Conservation (phyloP, 1,284 basidiomycete species). For the Apiotrichum siamense region DNA sequence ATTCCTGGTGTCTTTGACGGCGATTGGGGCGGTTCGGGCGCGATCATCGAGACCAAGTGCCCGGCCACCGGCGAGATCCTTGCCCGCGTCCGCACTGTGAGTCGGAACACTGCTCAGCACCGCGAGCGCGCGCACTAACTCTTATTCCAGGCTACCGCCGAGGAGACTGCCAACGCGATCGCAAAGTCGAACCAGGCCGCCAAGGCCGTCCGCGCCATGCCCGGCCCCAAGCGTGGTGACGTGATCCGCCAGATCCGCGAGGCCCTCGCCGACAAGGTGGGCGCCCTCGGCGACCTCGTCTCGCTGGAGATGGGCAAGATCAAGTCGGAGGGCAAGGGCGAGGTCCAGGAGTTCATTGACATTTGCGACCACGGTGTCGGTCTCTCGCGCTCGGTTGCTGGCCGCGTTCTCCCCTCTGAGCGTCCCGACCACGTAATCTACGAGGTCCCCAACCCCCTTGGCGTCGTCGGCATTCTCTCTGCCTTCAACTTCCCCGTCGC, state of each 20-base stretch:
- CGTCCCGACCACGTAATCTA: conserved; percentile 82
- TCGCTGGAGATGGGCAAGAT: conserved; percentile 85
- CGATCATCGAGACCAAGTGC: conserved; percentile 30
- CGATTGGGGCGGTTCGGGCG: conserved; percentile 36
- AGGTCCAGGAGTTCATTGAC: conserved; percentile 54
- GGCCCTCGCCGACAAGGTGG: conserved; percentile 72
- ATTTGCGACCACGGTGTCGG: conserved; percentile 65
- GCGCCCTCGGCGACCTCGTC: conserved; percentile 68
- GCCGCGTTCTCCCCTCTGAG: conserved; percentile 75
- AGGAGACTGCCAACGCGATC: conserved; percentile 28
- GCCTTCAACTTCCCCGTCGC: conserved; percentile 90
- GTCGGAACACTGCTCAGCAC: conserved; percentile 3
- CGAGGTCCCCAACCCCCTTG: conserved; percentile 84
- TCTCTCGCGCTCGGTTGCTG: conserved; percentile 85
- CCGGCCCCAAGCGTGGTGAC: conserved; percentile 81
- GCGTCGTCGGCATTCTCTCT: conserved; percentile 79
- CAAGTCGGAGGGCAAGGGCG: conserved; percentile 80
- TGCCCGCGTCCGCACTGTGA: conserved; percentile 30
- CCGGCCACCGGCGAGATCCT: conserved; percentile 43
- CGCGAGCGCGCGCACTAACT: background rate
- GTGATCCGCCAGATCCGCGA: conserved; percentile 80
- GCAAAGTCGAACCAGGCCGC: conserved; percentile 53
- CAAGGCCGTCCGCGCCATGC: conserved; percentile 63
- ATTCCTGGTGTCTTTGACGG: conserved; percentile 42
- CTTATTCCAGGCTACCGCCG: conserved; percentile 33